A percentile compares a stretch with the other conserved stretches of the same genome.
Evolutionary conservation across 2,329 filamentous ascomycete genomes (phyloP).

Genomic region (Acarospora socialis): DNA sequence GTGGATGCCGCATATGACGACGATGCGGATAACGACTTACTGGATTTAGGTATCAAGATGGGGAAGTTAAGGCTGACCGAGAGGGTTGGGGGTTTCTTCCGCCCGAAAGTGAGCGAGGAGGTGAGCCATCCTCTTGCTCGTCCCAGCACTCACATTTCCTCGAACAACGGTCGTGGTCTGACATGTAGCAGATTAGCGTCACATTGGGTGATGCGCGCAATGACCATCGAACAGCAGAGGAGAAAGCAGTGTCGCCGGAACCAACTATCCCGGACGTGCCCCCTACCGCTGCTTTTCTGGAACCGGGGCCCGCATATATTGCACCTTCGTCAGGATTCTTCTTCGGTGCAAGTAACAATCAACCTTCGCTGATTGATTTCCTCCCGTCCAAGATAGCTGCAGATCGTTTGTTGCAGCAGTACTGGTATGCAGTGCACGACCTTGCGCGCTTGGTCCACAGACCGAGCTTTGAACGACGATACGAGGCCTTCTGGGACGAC

Average conservation of each 20-base stretch:
- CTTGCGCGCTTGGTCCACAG: conserved; percentile 54
- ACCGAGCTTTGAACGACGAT: conserved; percentile 51
- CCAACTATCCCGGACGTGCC: conserved; percentile 1
- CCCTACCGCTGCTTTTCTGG: conserved; percentile 34
- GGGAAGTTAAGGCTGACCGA: conserved; percentile 62
- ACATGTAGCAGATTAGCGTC: conserved; percentile 11
- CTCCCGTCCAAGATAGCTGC: conserved; percentile 44
- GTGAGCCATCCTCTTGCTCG: conserved; percentile 28
- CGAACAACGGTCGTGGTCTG: conserved; percentile 6
- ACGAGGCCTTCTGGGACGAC: conserved; percentile 51
- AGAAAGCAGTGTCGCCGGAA: conserved; percentile 17
- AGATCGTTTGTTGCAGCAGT: conserved; percentile 50
- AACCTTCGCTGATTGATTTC: conserved; percentile 42
- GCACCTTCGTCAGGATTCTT: conserved; percentile 54
- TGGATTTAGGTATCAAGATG: conserved; percentile 57
- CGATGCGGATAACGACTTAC: conserved; percentile 48
- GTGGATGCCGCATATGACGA: conserved; percentile 56
- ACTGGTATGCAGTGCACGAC: conserved; percentile 53
- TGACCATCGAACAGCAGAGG: conserved; percentile 11
- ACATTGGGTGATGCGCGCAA: conserved; percentile 9
- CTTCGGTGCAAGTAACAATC: conserved; percentile 40
- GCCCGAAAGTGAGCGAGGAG: conserved; percentile 57
- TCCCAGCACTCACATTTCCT: no score
- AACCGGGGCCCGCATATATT: conserved; percentile 51
- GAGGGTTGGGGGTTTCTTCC: conserved; percentile 56